These are phyloP conservation scores for Suhomyces chickasaworum DNA, from an alignment of 1,139 yeast species.

Conservation along the genomic window DNA sequence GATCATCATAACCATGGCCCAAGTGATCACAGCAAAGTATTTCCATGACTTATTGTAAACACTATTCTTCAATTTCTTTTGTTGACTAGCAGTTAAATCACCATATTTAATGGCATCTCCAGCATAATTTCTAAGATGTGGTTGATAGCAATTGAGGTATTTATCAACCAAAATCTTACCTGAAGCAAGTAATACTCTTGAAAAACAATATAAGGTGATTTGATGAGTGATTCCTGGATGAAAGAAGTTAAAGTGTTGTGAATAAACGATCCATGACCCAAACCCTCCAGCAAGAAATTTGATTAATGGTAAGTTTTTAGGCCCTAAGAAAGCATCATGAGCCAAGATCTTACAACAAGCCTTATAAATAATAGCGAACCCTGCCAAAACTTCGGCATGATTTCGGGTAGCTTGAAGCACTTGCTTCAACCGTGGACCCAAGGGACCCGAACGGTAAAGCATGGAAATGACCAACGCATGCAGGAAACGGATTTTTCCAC, in stretches of 20 bases:
- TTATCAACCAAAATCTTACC: slow-evolving; percentile 50
- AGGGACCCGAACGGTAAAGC: slow-evolving; percentile 53
- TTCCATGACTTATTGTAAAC: slow-evolving; percentile 59
- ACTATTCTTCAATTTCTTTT: slow-evolving; percentile 34
- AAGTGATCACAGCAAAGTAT: slow-evolving; percentile 63
- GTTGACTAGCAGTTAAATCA: slow-evolving; percentile 35
- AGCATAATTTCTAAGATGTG: slow-evolving; percentile 30
- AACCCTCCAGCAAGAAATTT: slow-evolving; percentile 65
- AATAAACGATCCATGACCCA: slow-evolving; percentile 68
- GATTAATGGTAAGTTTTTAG: slow-evolving; percentile 29
- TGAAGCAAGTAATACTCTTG: slow-evolving; percentile 56
- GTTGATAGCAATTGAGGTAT: slow-evolving; percentile 40
- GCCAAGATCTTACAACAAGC: slow-evolving; percentile 32
- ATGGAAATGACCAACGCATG: slow-evolving; percentile 71
- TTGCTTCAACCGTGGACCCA: slow-evolving; percentile 48
- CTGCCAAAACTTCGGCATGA: slow-evolving; percentile 69
- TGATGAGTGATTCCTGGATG: slow-evolving; percentile 58
- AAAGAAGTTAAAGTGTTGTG: slow-evolving; percentile 53
- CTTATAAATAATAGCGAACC: slow-evolving; percentile 67
- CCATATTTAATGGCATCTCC: slow-evolving; percentile 29
- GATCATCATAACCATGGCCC: slow-evolving; percentile 78
- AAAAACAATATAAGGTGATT: slow-evolving; percentile 62
- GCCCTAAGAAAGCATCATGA: slow-evolving; percentile 40
- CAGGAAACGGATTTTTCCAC: slow-evolving; percentile 71
- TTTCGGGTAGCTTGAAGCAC: slow-evolving; percentile 59